Evolutionary conservation across 2,329 filamentous ascomycete genomes (phyloP), one percentile per base, ranked within the genome.

Genomic region (Fusarium nurragi): DNA sequence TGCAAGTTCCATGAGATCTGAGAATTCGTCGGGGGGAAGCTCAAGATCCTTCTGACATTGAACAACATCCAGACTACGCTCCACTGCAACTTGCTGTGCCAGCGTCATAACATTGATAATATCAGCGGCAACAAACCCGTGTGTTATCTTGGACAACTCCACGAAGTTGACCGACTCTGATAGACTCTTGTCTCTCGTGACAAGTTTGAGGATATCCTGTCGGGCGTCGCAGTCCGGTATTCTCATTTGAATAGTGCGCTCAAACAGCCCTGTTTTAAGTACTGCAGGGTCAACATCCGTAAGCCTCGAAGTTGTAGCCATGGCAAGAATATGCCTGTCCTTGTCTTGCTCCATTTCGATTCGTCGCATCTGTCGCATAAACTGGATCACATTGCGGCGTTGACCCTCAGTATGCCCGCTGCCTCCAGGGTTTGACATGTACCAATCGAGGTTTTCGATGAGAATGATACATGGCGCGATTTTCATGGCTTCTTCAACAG

Each of bases 81-180:
- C 61, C 65, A 78, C 65, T 8, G 78, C 72, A 16, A 72, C 70
- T 40, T 81, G 73, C 21, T 78, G 75, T 4, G 84, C 85, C 2
- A 77, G 68, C 3, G 78, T 79, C 43, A 86, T 79, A n/a, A 89
- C 78, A 58, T 81, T 90, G 63, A 91, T 88, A 5, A 99, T 80
- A 80, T 99, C 95, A 7, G 92, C 92, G 12, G 94, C 94, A 1
- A 99, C 94, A 68, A 95, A 99, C 2, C 95, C 95, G 7, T 95
- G 92, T 0, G 94, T 98, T 69, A 89, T 83, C 71, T 92, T 94
- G 7, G 94, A 93, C 5, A 99, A 81, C 16, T 84, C 80, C 23
- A 80, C 79, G 68, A 94, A 91, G 73, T 97, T 87, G 19, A 98
- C 86, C 60, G 93, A 88, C 5, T 85, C 82, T 1, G 86, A 82